Base-by-base conservation (phyloP, 2,329 filamentous ascomycete genomes). In the Thielaviopsis ethacetica region DNA sequence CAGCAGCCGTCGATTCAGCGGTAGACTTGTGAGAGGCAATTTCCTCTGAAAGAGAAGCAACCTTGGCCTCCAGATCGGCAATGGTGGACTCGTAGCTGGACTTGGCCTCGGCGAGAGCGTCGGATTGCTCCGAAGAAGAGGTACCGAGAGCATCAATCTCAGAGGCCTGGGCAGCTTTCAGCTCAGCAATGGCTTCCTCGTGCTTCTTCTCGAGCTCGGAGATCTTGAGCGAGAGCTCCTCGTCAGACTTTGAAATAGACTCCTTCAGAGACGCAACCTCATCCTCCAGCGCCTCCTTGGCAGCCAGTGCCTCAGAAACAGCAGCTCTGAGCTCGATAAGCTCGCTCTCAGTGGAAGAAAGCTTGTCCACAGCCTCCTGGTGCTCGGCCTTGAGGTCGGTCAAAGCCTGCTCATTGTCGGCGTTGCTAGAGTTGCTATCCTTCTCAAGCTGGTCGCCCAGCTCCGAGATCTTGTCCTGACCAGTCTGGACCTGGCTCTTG, bases 391-490 rank as follows among this genome's bases (percentile, higher is more conserved):
- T 78, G 50, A 80, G 65, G 22, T 66, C 71, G 41, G 76, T 73
- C 12, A 83, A 57, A n/a, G 65, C 64, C 51, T 56, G 66, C 2
- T 76, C 70, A 54, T 75, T 73, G 53, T 71, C 70, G 50, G 76
- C 71, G 44, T 63, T 68, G 34, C 74, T 67, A 50, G 71, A 65
- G 47, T 68, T 69, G 13, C 71, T 63, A 47, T 72, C 73, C 52
- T 72, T 69, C 64, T 73, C 71, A 34, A 78, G 69, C 68, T 80
- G 74, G 54, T 78, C 75, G 59, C 73, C 75, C 21, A 84, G 72
- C 63, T 79, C 74, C 1, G 73, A 66, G 58, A 84, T 73, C 65
- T 77, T 82, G 56, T 75, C 76, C 65, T 82, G 72, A 0, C 78
- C 80, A 9, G 75, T 69, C 60, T 75, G 70, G 54, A 84, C 75